Evolutionary conservation across 2,329 filamentous ascomycete species (phyloP).

Genomic region (Volutella citrinella): DNA sequence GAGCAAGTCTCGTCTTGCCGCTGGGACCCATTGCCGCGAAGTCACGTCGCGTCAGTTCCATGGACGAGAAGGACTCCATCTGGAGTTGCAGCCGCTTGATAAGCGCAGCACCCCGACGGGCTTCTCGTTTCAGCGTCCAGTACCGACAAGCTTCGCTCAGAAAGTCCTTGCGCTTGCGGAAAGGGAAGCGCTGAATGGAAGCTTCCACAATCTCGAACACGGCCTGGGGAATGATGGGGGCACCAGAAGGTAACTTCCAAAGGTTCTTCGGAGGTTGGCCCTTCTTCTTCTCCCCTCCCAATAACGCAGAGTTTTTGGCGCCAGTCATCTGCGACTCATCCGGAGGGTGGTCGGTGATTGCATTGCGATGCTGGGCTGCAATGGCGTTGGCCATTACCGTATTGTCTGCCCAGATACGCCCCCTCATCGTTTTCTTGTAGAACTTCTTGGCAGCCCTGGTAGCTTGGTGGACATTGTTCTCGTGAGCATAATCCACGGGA

Average conservation of each 20-base stretch:
- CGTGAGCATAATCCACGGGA: constrained; percentile 80
- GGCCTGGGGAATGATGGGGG: constrained; percentile 86
- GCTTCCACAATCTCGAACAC: constrained; percentile 84
- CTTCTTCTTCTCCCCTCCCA: constrained; percentile 77
- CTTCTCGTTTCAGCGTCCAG: constrained; percentile 95
- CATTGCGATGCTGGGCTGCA: constrained; percentile 67
- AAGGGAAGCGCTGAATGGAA: constrained; percentile 75
- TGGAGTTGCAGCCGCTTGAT: constrained; percentile 91
- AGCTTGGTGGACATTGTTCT: constrained; percentile 78
- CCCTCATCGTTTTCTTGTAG: constrained; percentile 86
- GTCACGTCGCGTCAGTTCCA: constrained; percentile 93
- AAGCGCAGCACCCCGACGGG: constrained; percentile 83
- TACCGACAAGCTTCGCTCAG: constrained; percentile 92
- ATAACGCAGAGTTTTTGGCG: constrained; percentile 71
- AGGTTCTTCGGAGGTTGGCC: constrained; percentile 33
- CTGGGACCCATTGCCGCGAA: constrained; percentile 92
- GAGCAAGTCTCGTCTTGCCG: constrained; percentile 71
- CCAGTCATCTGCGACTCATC: constrained; percentile 84
- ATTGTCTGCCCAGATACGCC: constrained; percentile 87
- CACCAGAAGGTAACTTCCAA: constrained; percentile 95
- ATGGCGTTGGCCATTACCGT: constrained; percentile 79
- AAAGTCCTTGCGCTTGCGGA: constrained; percentile 85
- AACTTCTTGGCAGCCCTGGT: constrained; percentile 82
- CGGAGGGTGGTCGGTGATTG: constrained; percentile 64
- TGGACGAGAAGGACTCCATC: constrained; percentile 93